These are phyloP conservation scores for Baeospora myosura DNA, from an alignment of 1,284 basidiomycete species.

Conservation along the genomic window DNA sequence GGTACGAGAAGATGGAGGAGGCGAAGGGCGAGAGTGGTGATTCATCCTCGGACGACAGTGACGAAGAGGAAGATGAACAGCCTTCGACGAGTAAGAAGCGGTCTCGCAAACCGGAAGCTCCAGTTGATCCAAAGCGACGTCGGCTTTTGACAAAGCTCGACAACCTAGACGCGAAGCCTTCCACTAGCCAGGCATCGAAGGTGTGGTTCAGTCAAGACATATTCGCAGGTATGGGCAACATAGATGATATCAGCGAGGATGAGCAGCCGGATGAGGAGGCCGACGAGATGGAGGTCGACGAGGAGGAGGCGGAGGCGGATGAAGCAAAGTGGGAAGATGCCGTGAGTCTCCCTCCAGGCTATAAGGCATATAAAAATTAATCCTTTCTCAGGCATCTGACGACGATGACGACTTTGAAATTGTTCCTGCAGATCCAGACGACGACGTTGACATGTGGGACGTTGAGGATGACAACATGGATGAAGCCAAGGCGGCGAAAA, in stretches of 20 bases:
- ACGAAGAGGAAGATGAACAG: conserved; percentile 34
- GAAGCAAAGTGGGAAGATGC: conserved; percentile 15
- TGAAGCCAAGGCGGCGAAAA: conserved; percentile 56
- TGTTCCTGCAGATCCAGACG: conserved; percentile 58
- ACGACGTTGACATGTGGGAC: conserved; percentile 74
- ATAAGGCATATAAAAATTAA: no score
- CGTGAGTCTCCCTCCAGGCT: no score
- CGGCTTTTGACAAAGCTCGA: conserved; percentile 36
- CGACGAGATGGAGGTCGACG: conserved; percentile 29
- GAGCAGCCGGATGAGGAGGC: conserved; percentile 27
- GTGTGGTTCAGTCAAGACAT: conserved; percentile 96
- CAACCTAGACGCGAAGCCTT: conserved; percentile 23
- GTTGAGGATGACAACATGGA: conserved; percentile 76
- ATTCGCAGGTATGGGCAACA: conserved; percentile 69
- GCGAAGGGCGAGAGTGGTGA: conserved; percentile 55
- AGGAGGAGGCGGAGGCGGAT: conserved; percentile 20
- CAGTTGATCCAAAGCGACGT: conserved; percentile 30
- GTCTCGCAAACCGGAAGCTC: conserved; percentile 23
- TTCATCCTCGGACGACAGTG: conserved; percentile 50
- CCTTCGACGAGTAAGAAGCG: conserved; percentile 35
- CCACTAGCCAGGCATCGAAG: conserved; percentile 44
- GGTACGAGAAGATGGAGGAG: conserved; percentile 68
- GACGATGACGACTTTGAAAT: conserved; percentile 60
- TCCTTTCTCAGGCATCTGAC: conserved; percentile 2
- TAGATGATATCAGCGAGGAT: conserved; percentile 36